Percentiles rank a stretch among this genome's conserved stretches.
Evolutionary conservation across 2,329 filamentous ascomycete genomes (phyloP).

Genomic region (Cyphellophora europaea): DNA sequence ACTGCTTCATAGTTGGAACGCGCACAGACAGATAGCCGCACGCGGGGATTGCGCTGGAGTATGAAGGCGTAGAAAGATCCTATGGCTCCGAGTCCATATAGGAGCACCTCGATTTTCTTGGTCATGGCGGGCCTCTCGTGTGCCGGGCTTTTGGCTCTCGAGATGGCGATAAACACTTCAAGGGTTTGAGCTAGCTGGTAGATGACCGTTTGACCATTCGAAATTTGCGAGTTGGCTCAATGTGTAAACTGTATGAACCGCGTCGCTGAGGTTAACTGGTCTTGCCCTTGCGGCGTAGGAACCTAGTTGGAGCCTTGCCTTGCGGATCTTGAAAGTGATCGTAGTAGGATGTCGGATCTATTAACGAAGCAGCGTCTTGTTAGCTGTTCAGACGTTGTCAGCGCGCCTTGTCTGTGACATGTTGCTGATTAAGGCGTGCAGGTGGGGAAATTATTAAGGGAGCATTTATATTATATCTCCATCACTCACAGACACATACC

Average conservation of each 20-base stretch:
- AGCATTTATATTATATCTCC: too few relatives aligned
- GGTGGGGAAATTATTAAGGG: too few relatives aligned
- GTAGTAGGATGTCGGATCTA: too few relatives aligned
- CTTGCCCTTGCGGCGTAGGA: too few relatives aligned
- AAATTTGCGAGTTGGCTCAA: neutral
- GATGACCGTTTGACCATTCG: too few relatives aligned
- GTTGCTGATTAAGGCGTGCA: too few relatives aligned
- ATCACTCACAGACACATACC: too few relatives aligned
- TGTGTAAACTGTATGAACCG: neutral
- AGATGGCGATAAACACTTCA: neutral
- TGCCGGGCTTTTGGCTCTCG: neutral
- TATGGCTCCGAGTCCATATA: slow-evolving; percentile 49
- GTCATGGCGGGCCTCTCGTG: neutral
- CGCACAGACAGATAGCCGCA: slow-evolving; percentile 34
- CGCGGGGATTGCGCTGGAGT: slow-evolving; percentile 31
- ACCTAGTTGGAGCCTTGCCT: too few relatives aligned
- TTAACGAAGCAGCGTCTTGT: too few relatives aligned
- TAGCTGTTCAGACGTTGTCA: too few relatives aligned
- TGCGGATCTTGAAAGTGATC: too few relatives aligned
- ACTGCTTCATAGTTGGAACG: slow-evolving; percentile 37
- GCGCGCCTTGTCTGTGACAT: too few relatives aligned
- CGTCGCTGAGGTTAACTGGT: neutral
- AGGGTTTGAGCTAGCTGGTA: neutral
- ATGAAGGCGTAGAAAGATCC: slow-evolving; percentile 52
- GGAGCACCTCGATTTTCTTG: slow-evolving; percentile 31